Conservation (phyloP, 2,329 filamentous ascomycete genomes). For the Fusarium hainanense region DNA sequence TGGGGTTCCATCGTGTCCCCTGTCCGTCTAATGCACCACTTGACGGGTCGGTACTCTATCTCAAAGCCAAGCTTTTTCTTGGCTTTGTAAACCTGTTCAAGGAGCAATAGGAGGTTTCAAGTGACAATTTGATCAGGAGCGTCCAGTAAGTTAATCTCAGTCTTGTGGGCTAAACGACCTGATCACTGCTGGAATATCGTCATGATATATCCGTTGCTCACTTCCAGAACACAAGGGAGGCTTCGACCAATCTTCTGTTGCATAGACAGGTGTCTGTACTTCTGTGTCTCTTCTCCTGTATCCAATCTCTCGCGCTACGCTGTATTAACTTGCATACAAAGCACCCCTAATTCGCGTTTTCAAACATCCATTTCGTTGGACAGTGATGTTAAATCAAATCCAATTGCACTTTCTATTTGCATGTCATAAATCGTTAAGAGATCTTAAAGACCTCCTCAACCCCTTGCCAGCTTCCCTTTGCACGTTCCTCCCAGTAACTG, state of each 20-base stretch:
- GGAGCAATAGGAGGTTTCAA: slow-evolving; percentile 28
- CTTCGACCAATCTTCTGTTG: not conserved
- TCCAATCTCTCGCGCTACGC: not conserved
- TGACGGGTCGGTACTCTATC: slow-evolving; percentile 30
- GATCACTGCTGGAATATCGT: not conserved
- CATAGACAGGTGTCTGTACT: not conserved
- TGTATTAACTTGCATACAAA: not conserved
- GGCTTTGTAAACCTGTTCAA: slow-evolving; percentile 2
- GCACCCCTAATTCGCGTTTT: not conserved
- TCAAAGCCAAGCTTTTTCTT: slow-evolving; percentile 33
- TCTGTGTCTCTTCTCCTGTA: not conserved
- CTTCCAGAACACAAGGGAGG: slow-evolving; percentile 5
- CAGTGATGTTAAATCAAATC: slow-evolving; percentile 26
- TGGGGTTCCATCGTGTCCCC: slow-evolving; percentile 14
- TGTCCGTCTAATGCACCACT: slow-evolving; percentile 16
- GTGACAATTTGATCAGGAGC: slow-evolving; percentile 9
- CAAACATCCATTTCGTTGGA: slow-evolving; percentile 1
- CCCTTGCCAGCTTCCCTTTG: slow-evolving; percentile 72
- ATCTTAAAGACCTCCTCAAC: slow-evolving; percentile 62
- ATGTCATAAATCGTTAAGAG: slow-evolving; percentile 36
- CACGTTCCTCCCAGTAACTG: slow-evolving; percentile 92
- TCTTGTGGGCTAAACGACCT: not conserved
- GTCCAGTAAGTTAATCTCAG: not conserved
- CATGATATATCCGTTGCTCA: not conserved
- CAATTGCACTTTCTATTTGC: slow-evolving; percentile 22